Evolutionary conservation across 495 filamentous ascomycete species (phyloP).

Genomic region (Lichina pygmaea): DNA sequence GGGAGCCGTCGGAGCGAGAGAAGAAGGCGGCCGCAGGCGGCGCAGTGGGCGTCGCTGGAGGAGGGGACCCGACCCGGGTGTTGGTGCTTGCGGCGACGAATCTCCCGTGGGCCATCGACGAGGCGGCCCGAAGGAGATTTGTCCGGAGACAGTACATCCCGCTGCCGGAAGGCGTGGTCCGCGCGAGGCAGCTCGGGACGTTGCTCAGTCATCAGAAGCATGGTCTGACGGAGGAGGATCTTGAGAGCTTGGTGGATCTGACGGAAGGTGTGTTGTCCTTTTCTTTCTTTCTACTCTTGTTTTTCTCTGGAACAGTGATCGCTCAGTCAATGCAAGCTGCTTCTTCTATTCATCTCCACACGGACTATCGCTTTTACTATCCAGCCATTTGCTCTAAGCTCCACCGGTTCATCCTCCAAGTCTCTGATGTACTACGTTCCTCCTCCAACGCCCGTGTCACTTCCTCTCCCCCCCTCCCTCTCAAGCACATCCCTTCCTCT

Average conservation of each 20-base stretch:
- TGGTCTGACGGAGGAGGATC: slow-evolving; percentile 43
- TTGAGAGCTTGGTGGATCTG: slow-evolving; percentile 45
- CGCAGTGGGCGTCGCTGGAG: not conserved
- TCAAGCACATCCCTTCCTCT: no score
- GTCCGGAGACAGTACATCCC: slow-evolving; percentile 92
- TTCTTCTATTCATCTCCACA: no score
- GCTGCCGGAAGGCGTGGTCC: slow-evolving; percentile 57
- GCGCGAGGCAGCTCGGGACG: slow-evolving; percentile 47
- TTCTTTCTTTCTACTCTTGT: no score
- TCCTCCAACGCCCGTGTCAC: no score
- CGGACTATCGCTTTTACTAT: no score
- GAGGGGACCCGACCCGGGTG: slow-evolving; percentile 74
- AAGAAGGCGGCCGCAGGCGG: not conserved
- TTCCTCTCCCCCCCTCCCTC: no score
- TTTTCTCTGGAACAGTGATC: no score
- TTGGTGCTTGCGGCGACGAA: slow-evolving; percentile 92
- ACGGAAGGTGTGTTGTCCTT: slow-evolving; percentile 44
- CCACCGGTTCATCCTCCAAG: no score
- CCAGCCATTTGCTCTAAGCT: no score
- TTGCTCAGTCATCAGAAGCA: slow-evolving; percentile 75
- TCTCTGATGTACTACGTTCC: no score
- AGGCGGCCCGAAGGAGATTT: slow-evolving; percentile 76
- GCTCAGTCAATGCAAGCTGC: no score
- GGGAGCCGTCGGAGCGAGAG: slow-evolving; percentile 41
- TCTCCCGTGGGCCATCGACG: slow-evolving; percentile 92